Conservation (phyloP, 352 stramenopile genomes). For the Phytopythium chamaehyphon region DNA sequence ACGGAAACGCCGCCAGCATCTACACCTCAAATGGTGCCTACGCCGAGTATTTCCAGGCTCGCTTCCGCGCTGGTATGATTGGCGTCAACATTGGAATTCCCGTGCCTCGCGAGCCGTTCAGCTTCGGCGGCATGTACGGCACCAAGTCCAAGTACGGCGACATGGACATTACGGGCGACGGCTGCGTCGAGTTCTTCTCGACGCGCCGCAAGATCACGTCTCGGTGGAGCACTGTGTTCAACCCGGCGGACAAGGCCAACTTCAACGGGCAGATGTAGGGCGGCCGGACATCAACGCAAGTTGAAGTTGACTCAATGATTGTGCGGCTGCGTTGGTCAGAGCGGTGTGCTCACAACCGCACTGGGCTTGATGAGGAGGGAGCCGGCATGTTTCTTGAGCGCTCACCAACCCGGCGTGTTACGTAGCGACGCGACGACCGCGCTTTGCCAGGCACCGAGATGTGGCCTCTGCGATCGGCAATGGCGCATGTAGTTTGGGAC, state of each 20-base stretch:
- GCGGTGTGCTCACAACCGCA: too few species aligned
- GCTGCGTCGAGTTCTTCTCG: slow-evolving; percentile 97
- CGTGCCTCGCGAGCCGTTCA: slow-evolving; percentile 94
- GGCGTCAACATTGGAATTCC: slow-evolving; percentile 97
- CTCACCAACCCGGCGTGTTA: too few species aligned
- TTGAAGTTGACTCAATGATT: too few species aligned
- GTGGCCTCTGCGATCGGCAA: too few species aligned
- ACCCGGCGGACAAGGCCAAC: slow-evolving; percentile 53
- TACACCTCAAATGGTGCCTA: slow-evolving; percentile 94
- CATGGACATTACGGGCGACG: slow-evolving; percentile 98
- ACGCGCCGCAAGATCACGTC: slow-evolving; percentile 96
- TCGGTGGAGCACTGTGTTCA: slow-evolving; percentile 85
- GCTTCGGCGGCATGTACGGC: slow-evolving; percentile 96
- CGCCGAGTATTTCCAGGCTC: slow-evolving; percentile 93
- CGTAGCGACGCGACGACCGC: too few species aligned
- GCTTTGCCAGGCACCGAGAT: too few species aligned
- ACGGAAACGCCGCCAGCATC: slow-evolving; percentile 96
- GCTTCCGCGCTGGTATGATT: slow-evolving; percentile 93
- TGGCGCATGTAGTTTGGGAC: too few species aligned
- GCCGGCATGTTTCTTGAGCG: too few species aligned
- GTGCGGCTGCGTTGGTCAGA: too few species aligned
- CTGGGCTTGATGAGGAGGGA: too few species aligned
- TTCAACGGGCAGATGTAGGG: slow-evolving; percentile 65
- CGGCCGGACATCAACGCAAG: too few species aligned
- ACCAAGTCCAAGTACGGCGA: slow-evolving; percentile 97